Percentiles rank a stretch among this genome's conserved stretches.
Evolutionary conservation across 2,329 filamentous ascomycete species (phyloP).

Genomic region (Colletotrichum tropicale): DNA sequence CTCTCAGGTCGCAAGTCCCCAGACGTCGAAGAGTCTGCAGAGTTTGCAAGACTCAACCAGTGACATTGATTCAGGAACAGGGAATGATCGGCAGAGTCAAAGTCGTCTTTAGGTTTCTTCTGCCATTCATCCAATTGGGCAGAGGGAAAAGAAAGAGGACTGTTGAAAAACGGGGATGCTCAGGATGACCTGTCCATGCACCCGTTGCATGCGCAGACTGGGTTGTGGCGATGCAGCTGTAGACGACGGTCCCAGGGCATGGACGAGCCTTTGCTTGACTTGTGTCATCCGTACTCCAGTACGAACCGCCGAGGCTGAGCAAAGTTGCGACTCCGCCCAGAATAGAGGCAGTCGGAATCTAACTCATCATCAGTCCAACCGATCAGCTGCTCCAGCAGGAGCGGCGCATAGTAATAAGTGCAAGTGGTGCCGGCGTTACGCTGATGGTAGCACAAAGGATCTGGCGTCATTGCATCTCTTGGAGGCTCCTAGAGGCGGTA

Average conservation of each 20-base stretch:
- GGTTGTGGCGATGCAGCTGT: neutral
- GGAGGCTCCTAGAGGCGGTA: neutral
- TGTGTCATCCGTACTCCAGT: neutral
- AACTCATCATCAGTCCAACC: neutral
- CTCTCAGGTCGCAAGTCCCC: neutral
- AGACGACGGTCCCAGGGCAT: neutral
- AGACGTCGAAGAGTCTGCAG: neutral
- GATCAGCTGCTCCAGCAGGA: neutral
- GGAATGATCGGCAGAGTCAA: constrained; percentile 1
- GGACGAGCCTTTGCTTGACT: neutral
- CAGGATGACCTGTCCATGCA: neutral
- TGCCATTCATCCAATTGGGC: neutral
- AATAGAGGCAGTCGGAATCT: neutral
- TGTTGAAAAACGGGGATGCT: neutral
- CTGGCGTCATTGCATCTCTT: neutral
- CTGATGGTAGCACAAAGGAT: neutral
- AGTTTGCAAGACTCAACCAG: neutral
- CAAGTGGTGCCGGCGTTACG: neutral
- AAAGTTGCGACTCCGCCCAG: neutral
- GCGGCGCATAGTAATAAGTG: neutral
- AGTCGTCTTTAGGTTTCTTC: neutral
- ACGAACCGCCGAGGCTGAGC: neutral
- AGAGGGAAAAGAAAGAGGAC: neutral
- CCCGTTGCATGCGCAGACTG: neutral
- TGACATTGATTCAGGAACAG: neutral